Conservation (phyloP, 352 stramenopile species). For the Globisporangium viniferum region DNA sequence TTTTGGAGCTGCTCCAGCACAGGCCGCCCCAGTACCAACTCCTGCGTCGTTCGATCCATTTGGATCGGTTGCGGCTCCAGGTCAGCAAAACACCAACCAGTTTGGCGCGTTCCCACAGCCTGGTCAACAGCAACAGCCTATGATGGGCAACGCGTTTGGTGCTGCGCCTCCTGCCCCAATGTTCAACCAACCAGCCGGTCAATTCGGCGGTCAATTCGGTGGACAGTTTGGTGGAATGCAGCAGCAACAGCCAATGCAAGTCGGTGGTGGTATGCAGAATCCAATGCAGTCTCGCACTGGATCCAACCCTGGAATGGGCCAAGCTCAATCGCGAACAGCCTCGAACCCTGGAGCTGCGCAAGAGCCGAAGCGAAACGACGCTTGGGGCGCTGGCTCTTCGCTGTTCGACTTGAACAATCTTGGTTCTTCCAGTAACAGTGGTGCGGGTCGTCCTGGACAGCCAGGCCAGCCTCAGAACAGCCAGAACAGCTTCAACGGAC, state of each 20-base stretch:
- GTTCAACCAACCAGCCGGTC: constrained; percentile 36
- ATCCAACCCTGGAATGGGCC: constrained; percentile 38
- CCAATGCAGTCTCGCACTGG: constrained; percentile 31
- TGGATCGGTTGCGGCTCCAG: constrained; percentile 28
- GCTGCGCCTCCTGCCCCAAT: constrained; percentile 32
- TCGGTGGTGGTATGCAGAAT: constrained; percentile 24
- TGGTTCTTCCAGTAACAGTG: constrained; percentile 23
- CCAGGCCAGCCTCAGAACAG: constrained; percentile 37
- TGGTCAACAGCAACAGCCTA: constrained; percentile 37
- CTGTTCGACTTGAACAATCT: constrained; percentile 83
- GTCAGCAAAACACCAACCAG: constrained; percentile 20
- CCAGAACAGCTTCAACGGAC: constrained; percentile 77
- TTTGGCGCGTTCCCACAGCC: constrained; percentile 44
- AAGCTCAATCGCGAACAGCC: constrained; percentile 22
- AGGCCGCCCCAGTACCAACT: constrained; percentile 32
- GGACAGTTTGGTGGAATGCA: constrained; percentile 45
- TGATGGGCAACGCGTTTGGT: constrained; percentile 41
- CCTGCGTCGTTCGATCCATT: constrained; percentile 67
- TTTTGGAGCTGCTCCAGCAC: constrained; percentile 39
- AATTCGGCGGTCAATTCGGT: constrained; percentile 42
- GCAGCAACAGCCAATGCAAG: constrained; percentile 31
- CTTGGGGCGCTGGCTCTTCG: constrained; percentile 75
- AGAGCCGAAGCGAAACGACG: constrained; percentile 66
- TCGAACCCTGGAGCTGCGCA: constrained; percentile 23
- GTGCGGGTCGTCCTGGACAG: constrained; percentile 27